These are phyloP conservation scores for Neoboletus subvelutipes DNA, from an alignment of 768 basidiomycete species.

Conservation along the genomic window DNA sequence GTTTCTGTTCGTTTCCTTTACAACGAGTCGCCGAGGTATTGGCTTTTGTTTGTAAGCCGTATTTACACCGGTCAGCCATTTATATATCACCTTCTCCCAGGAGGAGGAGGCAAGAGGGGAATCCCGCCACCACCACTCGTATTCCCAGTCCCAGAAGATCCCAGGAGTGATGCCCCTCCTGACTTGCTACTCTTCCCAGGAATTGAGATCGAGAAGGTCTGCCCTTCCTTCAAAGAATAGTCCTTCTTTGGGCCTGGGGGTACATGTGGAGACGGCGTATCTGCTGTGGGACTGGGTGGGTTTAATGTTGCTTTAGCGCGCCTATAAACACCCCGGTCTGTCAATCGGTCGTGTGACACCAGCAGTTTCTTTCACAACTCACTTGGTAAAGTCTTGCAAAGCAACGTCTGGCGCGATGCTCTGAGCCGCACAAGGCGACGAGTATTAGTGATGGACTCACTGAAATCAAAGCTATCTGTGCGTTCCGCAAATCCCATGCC, in stretches of 20 bases:
- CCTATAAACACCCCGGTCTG: slow-evolving; percentile 33
- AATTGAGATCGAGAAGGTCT: slow-evolving; percentile 90
- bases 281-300: slow-evolving; percentile 43
- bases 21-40: too few species aligned
- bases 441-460: slow-evolving; percentile 44
- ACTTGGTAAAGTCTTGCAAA: slow-evolving; percentile 86
- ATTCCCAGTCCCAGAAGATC: slow-evolving; percentile 29
- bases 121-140: slow-evolving; percentile 40
- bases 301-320: slow-evolving; percentile 65
- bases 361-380: slow-evolving; percentile 6
- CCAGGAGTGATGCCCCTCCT: slow-evolving; percentile 38
- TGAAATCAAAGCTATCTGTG: slow-evolving; percentile 89
- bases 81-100: slow-evolving; percentile 46
- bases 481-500: slow-evolving; percentile 92
- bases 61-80: neutral
- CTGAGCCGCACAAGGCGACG: slow-evolving; percentile 8
- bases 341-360: slow-evolving; percentile 1
- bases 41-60: neutral
- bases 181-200: slow-evolving; percentile 66
- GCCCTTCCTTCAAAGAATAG: slow-evolving; percentile 90
- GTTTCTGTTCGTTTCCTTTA: too few species aligned
- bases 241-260: slow-evolving; percentile 87
- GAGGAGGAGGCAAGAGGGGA: slow-evolving; percentile 84
- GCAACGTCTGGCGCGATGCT: slow-evolving; percentile 60
- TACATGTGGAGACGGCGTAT: slow-evolving; percentile 60